Conservation (phyloP, 2,329 filamentous ascomycete genomes). For the Alternaria hordeiaustralica region DNA sequence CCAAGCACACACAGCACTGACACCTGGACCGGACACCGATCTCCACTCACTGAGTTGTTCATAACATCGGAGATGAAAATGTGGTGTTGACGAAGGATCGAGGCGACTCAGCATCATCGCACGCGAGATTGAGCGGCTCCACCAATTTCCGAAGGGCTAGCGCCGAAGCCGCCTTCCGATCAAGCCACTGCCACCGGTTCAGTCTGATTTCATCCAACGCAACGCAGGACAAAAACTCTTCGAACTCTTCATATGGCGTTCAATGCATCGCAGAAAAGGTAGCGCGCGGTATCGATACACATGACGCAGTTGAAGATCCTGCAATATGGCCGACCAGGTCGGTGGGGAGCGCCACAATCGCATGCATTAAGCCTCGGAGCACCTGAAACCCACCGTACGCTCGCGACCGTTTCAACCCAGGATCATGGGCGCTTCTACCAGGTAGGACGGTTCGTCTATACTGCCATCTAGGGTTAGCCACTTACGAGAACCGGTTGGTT, state of each 20-base stretch:
- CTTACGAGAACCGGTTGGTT: conserved; percentile 14
- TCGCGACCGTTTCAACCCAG: conserved; percentile 44
- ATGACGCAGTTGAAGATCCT: conserved; percentile 17
- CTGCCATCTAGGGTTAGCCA: conserved; percentile 21
- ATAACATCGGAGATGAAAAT: not conserved
- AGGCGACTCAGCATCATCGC: not conserved
- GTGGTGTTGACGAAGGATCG: not conserved
- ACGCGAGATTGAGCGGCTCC: not conserved
- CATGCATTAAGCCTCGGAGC: conserved; percentile 32
- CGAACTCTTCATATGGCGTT: not conserved
- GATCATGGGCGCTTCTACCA: conserved; percentile 36
- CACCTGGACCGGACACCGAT: not conserved
- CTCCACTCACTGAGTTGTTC: not conserved
- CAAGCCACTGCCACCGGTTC: not conserved
- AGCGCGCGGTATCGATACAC: not conserved
- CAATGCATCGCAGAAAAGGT: not conserved
- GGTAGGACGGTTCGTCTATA: conserved; percentile 30
- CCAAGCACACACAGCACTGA: not conserved
- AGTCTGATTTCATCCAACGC: not conserved
- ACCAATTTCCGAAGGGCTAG: not conserved
- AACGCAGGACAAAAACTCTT: not conserved
- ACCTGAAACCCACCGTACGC: conserved; percentile 41
- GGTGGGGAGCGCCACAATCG: conserved; percentile 19
- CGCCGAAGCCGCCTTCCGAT: not conserved
- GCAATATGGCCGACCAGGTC: conserved; percentile 20